These are phyloP conservation scores for Podaxis sp. DNA, from an alignment of 768 basidiomycete species.

Conservation along the genomic window DNA sequence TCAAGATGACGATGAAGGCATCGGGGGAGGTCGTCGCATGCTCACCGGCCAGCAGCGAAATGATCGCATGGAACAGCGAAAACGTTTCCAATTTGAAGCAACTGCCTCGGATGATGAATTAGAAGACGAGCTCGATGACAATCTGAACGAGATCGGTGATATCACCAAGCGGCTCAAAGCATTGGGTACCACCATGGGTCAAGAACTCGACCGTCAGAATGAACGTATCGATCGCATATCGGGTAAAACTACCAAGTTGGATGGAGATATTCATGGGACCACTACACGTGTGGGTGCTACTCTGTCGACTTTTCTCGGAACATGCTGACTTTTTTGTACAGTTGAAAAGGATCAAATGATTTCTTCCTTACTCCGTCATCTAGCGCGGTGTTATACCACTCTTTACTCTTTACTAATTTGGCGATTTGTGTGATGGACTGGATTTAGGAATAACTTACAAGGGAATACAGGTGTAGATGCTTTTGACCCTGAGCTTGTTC, in stretches of 20 bases:
- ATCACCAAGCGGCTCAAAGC: slow-evolving; percentile 78
- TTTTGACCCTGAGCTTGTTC: too few species aligned
- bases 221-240: slow-evolving; percentile 71
- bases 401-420: not conserved
- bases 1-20: slow-evolving; percentile 45
- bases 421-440: not conserved
- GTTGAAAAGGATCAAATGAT: slow-evolving; percentile 64
- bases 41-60: slow-evolving; percentile 52
- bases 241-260: slow-evolving; percentile 74
- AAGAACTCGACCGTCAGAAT: slow-evolving; percentile 90
- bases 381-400: not conserved
- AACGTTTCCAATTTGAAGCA: slow-evolving; percentile 89
- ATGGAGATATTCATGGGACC: slow-evolving; percentile 75
- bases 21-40: slow-evolving; percentile 39
- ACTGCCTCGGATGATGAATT: slow-evolving; percentile 90
- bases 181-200: slow-evolving; percentile 78
- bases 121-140: slow-evolving; percentile 92
- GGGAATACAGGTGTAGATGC: too few species aligned
- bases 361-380: not conserved
- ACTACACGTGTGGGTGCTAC: slow-evolving; percentile 69
- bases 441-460: too few species aligned
- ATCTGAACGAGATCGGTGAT: slow-evolving; percentile 83
- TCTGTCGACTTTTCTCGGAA: not conserved
- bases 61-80: slow-evolving; percentile 66
- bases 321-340: slow-evolving; percentile 27